phyloP scores from a whole-genome alignment of 768 basidiomycete genomes.

The Boletus insuetus region DNA sequence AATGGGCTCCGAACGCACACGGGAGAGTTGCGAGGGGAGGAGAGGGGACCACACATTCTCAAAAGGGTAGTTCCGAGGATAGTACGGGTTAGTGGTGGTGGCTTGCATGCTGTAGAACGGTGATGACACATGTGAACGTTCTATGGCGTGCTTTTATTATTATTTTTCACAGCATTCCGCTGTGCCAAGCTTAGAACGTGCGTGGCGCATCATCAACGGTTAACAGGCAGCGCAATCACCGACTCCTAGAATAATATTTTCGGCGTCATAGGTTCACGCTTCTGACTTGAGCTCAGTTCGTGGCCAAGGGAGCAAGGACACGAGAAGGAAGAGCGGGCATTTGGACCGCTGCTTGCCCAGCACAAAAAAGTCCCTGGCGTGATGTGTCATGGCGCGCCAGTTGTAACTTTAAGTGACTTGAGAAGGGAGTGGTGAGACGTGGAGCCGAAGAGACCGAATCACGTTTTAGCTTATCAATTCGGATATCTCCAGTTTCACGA shows the following conservation, averaged over 20 bases:
- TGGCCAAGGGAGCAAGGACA: background rate
- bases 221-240: slow-evolving; percentile 22
- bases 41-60: background rate
- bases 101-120: slow-evolving; percentile 6
- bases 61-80: background rate
- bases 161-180: slow-evolving; percentile 3
- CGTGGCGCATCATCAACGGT: slow-evolving; percentile 12
- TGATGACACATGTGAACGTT: slow-evolving; percentile 1
- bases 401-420: slow-evolving; percentile 1
- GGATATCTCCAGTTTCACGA: slow-evolving; percentile 21
- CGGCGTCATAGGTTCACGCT: background rate
- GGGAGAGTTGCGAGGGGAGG: background rate
- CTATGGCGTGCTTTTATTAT: background rate
- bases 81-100: background rate
- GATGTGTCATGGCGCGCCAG: background rate
- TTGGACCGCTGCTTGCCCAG: background rate
- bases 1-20: slow-evolving; percentile 5
- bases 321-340: background rate
- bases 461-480: slow-evolving; percentile 18
- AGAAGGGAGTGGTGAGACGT: background rate
- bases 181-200: background rate
- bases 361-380: background rate
- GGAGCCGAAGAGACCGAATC: slow-evolving; percentile 5
- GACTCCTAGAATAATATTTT: background rate
- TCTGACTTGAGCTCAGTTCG: background rate